phyloP scores from a whole-genome alignment of 2,329 filamentous ascomycete genomes.

The Dactylellina sp. region DNA sequence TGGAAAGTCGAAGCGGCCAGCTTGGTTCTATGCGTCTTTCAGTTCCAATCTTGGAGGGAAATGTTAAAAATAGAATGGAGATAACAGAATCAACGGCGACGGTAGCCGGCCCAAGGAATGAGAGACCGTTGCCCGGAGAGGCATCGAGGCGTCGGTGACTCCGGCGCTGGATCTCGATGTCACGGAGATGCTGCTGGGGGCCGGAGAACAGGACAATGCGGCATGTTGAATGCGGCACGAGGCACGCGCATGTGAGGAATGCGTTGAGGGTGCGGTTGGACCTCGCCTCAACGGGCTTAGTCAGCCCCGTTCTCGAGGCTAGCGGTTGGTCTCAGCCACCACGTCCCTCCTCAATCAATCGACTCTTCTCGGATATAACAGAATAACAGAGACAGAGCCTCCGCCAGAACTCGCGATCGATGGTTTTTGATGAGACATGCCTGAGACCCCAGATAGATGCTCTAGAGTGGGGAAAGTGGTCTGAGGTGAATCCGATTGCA shows the following conservation, averaged over 20 bases:
- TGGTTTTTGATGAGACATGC: slow-evolving; percentile 34
- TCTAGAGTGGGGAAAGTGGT: slow-evolving; percentile 4
- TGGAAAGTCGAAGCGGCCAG: slow-evolving; percentile 11
- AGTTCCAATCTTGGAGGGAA: not conserved
- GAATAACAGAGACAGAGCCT: slow-evolving; percentile 34
- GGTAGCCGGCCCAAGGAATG: slow-evolving; percentile 19
- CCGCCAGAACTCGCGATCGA: slow-evolving; percentile 19
- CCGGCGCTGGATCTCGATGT: slow-evolving; percentile 7
- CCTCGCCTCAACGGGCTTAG: slow-evolving; percentile 4
- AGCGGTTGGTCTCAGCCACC: slow-evolving; percentile 34
- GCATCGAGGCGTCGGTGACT: slow-evolving; percentile 35
- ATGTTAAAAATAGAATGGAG: slow-evolving; percentile 22
- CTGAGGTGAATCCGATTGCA: slow-evolving; percentile 12
- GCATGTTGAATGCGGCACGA: slow-evolving; percentile 53
- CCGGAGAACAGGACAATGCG: slow-evolving; percentile 14
- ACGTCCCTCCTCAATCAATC: slow-evolving; percentile 8
- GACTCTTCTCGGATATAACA: slow-evolving; percentile 33
- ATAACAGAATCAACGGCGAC: slow-evolving; percentile 2
- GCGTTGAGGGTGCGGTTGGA: slow-evolving; percentile 52
- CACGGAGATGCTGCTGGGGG: not conserved
- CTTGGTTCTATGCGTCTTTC: not conserved
- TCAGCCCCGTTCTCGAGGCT: no score
- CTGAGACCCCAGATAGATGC: slow-evolving; percentile 16
- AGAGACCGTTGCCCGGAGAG: slow-evolving; percentile 29
- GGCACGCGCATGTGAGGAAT: slow-evolving; percentile 54